Evolutionary conservation across 2,329 filamentous ascomycete species (phyloP), one percentile per base, ranked within the genome.

Genomic region (Karstenula rhodostoma): DNA sequence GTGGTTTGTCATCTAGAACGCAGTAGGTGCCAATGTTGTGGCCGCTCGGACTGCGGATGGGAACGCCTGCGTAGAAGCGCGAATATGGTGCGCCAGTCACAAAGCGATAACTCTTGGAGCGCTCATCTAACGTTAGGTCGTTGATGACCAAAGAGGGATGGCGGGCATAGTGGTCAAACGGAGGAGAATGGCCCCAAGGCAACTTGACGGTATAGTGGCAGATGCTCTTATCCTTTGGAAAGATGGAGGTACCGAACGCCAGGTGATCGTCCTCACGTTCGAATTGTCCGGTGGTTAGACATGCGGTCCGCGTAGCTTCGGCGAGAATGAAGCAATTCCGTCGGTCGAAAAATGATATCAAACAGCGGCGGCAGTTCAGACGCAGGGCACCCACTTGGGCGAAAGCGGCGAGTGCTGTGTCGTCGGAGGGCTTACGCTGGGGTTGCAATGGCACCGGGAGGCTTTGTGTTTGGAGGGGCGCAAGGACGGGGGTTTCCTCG

Each of bases 1-100:
- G 83, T 0, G 85, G 82, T n/a, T 80, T 79, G 46, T 85, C 82
- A 64, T 90, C 87, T 3, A 88, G 77, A 2, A 90, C 82, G 55
- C 85, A 84, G 60, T 88, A 87, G 12, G 82, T 83, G 10, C 89
- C 89, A 57, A 91, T 86, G 49, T 83, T 82, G 65, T 85, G 83
- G 29, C 85, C 82, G 37, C 82, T 83, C 0, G 82, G 82, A 3
- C 85, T 87, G 27, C 83, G 82, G 56, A 91, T 85, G 0, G 88
- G 88, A 0, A 89, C 87, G 19, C 84, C 85, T 6, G 85, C 85
- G 60, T 87, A 86, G 67, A 87, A 87, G 3, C 73, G 69, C 19
- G 70, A 67, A 35, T 60, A 73, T 62, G 65, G 78, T 58, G 50
- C 74, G 17, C 70, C 72, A 12, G 60, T 56, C n/a, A 79, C 75